phyloP scores from a whole-genome alignment of 441 rosid species.

The Adansonia gregorii region DNA sequence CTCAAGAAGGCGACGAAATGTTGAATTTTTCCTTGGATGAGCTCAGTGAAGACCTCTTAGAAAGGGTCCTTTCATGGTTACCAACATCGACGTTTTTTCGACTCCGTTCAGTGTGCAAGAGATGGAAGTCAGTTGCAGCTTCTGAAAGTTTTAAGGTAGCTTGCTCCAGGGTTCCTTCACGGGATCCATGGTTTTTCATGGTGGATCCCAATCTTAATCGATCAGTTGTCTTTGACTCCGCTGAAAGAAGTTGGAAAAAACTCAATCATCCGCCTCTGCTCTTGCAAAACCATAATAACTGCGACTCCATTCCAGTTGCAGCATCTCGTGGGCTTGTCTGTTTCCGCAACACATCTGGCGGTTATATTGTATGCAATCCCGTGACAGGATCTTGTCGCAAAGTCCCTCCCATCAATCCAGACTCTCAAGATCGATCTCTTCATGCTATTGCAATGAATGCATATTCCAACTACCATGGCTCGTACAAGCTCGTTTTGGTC shows the following conservation, averaged over 20 bases:
- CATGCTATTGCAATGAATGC: slow-evolving; percentile 72
- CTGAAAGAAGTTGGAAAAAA: slow-evolving; percentile 65
- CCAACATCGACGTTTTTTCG: slow-evolving; percentile 73
- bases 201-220: slow-evolving; percentile 42
- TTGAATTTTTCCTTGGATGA: slow-evolving; percentile 57
- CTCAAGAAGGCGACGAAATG: slow-evolving; percentile 36
- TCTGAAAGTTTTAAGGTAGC: slow-evolving; percentile 79
- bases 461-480: slow-evolving; percentile 31
- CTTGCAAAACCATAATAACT: slow-evolving; percentile 29
- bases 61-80: slow-evolving; percentile 81
- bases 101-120: slow-evolving; percentile 72
- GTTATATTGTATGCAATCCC: slow-evolving; percentile 63
- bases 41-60: slow-evolving; percentile 76
- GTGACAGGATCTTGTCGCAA: slow-evolving; percentile 59
- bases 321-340: slow-evolving; percentile 86
- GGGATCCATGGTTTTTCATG: slow-evolving; percentile 93
- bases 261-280: slow-evolving; percentile 45
- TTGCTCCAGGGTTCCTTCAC: slow-evolving; percentile 63
- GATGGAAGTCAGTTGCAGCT: slow-evolving; percentile 67
- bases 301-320: slow-evolving; percentile 59
- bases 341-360: slow-evolving; percentile 51
- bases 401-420: slow-evolving; percentile 44
- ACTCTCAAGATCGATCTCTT: slow-evolving; percentile 42
- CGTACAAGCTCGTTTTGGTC: slow-evolving; percentile 63
- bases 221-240: slow-evolving; percentile 64